phyloP scores from a whole-genome alignment of 257 asterid genomes.

The Penstemon barbatus region DNA sequence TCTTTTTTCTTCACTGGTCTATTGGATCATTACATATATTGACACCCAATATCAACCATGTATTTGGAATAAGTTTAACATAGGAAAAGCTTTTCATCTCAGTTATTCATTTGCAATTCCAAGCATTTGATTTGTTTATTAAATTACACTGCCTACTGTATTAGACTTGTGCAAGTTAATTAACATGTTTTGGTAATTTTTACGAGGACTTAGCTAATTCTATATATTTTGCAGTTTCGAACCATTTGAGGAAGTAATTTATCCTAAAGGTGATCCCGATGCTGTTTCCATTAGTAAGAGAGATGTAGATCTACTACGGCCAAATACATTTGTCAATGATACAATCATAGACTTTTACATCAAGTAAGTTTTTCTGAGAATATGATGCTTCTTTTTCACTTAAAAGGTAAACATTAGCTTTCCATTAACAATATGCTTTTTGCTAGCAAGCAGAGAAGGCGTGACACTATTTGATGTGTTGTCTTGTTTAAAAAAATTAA shows the following conservation, averaged over 20 bases:
- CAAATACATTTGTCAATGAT: conserved; percentile 89
- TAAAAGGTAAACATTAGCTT: conserved; percentile 7
- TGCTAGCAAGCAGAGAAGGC: conserved; percentile 8
- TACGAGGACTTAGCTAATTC: conserved; percentile 27
- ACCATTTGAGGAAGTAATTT: conserved; percentile 79
- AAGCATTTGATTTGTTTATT: background rate
- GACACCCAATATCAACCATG: background rate
- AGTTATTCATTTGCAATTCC: background rate
- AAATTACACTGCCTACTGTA: background rate
- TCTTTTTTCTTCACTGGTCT: background rate
- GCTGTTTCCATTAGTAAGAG: conserved; percentile 87
- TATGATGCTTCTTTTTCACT: conserved; percentile 10
- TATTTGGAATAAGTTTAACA: background rate
- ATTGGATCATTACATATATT: background rate
- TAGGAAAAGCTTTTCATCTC: background rate
- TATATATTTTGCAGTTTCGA: conserved; percentile 54
- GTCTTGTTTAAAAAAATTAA: conserved; percentile 13
- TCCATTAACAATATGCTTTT: conserved; percentile 11
- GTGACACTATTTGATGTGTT: conserved; percentile 13
- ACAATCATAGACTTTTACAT: conserved; percentile 91
- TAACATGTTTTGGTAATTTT: background rate
- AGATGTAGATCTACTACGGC: conserved; percentile 81
- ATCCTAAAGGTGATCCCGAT: conserved; percentile 90
- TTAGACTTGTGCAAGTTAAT: background rate
- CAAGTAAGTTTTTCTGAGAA: conserved; percentile 56